Percentiles rank a stretch among this genome's conserved stretches.
These are phyloP conservation scores for Myxozyma udenii DNA, from an alignment of 805 yeast species.

Conservation along the genomic window DNA sequence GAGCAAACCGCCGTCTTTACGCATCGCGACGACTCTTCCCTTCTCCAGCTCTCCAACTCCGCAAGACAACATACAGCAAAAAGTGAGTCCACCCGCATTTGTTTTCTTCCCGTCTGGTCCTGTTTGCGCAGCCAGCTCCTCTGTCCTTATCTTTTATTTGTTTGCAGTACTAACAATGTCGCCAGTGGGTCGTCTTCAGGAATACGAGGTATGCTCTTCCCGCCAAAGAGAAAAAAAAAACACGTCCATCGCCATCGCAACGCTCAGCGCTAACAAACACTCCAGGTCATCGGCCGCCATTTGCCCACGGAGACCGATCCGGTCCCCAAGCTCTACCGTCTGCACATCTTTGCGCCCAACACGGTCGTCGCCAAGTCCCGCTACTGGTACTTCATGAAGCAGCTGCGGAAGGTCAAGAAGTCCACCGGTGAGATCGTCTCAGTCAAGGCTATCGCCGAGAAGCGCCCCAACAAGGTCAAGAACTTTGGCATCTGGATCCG, in stretches of 20 bases:
- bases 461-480: slow-evolving; percentile 98
- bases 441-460: slow-evolving; percentile 82
- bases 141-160: no score
- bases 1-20: no score
- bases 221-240: neutral
- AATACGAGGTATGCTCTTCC: slow-evolving; percentile 26
- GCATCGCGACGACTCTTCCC: no score
- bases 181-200: slow-evolving; percentile 30
- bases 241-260: neutral
- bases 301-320: slow-evolving; percentile 98
- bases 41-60: no score
- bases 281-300: slow-evolving; percentile 99
- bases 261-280: neutral
- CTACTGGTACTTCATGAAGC: slow-evolving; percentile 99
- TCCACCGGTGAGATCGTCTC: slow-evolving; percentile 99
- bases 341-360: slow-evolving; percentile 99
- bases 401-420: slow-evolving; percentile 98
- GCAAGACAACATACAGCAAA: no score
- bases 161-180: slow-evolving; percentile 7
- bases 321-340: slow-evolving; percentile 99
- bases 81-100: no score
- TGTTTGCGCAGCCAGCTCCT: no score
- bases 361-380: slow-evolving; percentile 99
- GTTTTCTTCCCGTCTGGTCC: no score
- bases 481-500: slow-evolving; percentile 99